A percentile compares a stretch with the other conserved stretches of the same genome.
Evolutionary conservation across 805 yeast genomes (phyloP).

Genomic region (Candida gorgasii): DNA sequence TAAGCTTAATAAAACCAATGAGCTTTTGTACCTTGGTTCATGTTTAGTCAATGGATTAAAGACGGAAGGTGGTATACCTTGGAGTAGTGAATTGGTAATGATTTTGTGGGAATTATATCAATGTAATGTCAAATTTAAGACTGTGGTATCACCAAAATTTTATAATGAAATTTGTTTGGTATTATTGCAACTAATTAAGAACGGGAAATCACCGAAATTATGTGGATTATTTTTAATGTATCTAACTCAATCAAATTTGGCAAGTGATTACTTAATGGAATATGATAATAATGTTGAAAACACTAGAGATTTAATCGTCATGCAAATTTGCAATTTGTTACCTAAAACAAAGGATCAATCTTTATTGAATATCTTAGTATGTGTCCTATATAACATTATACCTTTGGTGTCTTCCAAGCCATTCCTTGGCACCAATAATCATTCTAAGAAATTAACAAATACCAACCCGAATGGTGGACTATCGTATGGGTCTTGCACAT

Average conservation of each 20-base stretch:
- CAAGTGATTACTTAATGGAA: slow-evolving; percentile 42
- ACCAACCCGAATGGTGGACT: slow-evolving; percentile 41
- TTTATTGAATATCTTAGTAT: slow-evolving; percentile 48
- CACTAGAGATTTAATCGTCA: slow-evolving; percentile 62
- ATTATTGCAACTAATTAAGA: slow-evolving; percentile 57
- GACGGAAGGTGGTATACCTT: slow-evolving; percentile 31
- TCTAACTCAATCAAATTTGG: slow-evolving; percentile 42
- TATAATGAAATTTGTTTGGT: slow-evolving; percentile 56
- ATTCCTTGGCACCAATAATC: slow-evolving; percentile 18
- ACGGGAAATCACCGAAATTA: slow-evolving; percentile 48
- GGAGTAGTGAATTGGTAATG: slow-evolving; percentile 62
- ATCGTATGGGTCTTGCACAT: slow-evolving; percentile 51
- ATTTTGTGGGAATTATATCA: slow-evolving; percentile 77
- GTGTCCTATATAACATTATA: slow-evolving; percentile 62
- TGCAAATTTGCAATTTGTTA: slow-evolving; percentile 50
- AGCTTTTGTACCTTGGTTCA: slow-evolving; percentile 49
- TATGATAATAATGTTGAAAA: slow-evolving; percentile 48
- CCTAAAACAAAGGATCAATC: slow-evolving; percentile 11
- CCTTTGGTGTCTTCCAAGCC: slow-evolving; percentile 30
- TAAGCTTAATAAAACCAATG: slow-evolving; percentile 54
- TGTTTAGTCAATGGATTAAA: slow-evolving; percentile 51
- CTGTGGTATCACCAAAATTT: slow-evolving; percentile 37
- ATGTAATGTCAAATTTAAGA: slow-evolving; percentile 61
- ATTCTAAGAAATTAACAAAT: slow-evolving; percentile 27
- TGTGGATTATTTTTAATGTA: slow-evolving; percentile 54